phyloP scores from a whole-genome alignment of 148 eudicot genomes.

The Nepenthes mirabilis region DNA sequence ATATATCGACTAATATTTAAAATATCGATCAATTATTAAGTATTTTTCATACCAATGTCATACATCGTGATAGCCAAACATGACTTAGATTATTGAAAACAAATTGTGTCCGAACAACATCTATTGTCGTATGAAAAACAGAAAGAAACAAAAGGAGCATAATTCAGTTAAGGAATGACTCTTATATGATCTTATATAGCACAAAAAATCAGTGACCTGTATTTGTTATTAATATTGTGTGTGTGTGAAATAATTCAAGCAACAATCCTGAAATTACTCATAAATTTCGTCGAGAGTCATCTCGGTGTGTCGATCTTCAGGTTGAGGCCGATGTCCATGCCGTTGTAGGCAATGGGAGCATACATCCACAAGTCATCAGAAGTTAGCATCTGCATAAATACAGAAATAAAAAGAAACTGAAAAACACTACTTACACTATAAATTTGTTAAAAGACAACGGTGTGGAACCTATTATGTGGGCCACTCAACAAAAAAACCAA shows the following conservation, averaged over 20 bases:
- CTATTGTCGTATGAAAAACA: no score
- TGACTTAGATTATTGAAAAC: no score
- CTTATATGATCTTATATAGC: neutral
- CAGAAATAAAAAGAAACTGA: neutral
- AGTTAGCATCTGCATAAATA: constrained; percentile 52
- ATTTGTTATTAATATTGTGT: neutral
- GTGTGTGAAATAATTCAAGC: neutral
- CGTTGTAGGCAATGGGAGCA: constrained; percentile 28
- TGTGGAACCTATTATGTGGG: no score
- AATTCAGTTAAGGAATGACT: no score
- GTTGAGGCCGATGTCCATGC: constrained; percentile 57
- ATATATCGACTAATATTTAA: no score
- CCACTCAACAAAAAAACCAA: no score
- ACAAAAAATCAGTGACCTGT: neutral
- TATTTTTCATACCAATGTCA: no score
- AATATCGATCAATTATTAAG: no score
- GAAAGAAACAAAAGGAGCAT: neutral
- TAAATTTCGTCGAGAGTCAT: constrained; percentile 2
- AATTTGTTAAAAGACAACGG: no score
- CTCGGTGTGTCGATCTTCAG: constrained; percentile 17
- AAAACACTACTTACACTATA: neutral
- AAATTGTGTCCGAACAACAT: no score
- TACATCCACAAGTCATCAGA: constrained; percentile 67
- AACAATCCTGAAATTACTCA: neutral
- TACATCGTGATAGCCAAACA: no score